Conservation (phyloP, 352 stramenopile species). For the Phytophthora tubulina region DNA sequence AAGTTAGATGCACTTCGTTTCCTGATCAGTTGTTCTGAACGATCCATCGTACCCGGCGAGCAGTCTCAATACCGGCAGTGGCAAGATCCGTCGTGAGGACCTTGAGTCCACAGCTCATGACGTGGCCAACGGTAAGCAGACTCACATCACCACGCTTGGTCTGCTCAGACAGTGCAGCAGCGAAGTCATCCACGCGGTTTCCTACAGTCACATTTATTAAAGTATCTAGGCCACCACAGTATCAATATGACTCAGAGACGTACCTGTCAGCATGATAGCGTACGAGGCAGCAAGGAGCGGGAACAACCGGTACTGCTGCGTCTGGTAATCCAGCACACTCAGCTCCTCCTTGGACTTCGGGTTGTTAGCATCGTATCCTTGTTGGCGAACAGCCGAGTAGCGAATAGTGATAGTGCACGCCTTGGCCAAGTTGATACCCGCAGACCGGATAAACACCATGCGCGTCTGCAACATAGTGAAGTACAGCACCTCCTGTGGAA, state of each 20-base stretch:
- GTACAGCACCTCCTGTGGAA: conserved; percentile 72
- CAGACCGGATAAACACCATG: conserved; percentile 70
- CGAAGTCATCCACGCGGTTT: conserved; percentile 64
- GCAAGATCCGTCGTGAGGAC: conserved; percentile 62
- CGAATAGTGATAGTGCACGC: conserved; percentile 94
- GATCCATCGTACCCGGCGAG: conserved; percentile 58
- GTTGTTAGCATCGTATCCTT: conserved; percentile 83
- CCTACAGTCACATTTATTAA: conserved; percentile 45
- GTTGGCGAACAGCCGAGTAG: conserved; percentile 93
- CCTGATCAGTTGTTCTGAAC: conserved; percentile 71
- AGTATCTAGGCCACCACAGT: neutral
- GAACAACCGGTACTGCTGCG: conserved; percentile 96
- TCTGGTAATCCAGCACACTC: conserved; percentile 95
- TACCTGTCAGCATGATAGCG: conserved; percentile 83
- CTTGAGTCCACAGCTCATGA: conserved; percentile 74
- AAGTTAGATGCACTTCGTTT: conserved; percentile 50
- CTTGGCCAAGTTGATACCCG: conserved; percentile 72
- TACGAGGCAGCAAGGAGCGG: conserved; percentile 93
- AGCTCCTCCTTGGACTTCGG: conserved; percentile 73
- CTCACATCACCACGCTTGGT: conserved; percentile 54
- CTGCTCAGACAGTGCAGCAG: conserved; percentile 54
- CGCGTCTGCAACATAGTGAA: conserved; percentile 91
- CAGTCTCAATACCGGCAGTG: conserved; percentile 58
- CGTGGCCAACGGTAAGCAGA: conserved; percentile 58
- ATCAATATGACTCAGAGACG: neutral